These are phyloP conservation scores for Collybia sp. DNA, from an alignment of 768 basidiomycete species.

Conservation along the genomic window DNA sequence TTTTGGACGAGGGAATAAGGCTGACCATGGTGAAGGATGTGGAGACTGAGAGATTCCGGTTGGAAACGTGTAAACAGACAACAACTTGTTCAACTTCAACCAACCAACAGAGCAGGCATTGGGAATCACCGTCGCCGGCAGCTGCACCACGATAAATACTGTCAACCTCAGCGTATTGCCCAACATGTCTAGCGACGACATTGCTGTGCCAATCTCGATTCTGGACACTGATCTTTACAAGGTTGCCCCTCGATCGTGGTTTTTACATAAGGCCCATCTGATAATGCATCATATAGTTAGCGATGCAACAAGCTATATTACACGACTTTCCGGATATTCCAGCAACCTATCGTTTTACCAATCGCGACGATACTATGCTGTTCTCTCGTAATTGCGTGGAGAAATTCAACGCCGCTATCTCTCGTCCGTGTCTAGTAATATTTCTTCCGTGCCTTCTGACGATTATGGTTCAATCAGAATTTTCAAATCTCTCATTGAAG, in stretches of 20 bases:
- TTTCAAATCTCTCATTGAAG: slow-evolving; percentile 59
- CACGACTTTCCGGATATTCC: slow-evolving; percentile 67
- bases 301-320: slow-evolving; percentile 93
- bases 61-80: background rate
- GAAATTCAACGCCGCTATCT: slow-evolving; percentile 47
- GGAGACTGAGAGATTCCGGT: background rate
- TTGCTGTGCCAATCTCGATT: slow-evolving; percentile 47
- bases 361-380: slow-evolving; percentile 58
- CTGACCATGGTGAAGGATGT: slow-evolving; percentile 15
- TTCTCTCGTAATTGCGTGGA: slow-evolving; percentile 70
- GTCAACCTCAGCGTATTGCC: slow-evolving; percentile 4
- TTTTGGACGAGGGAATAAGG: slow-evolving; percentile 3
- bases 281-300: slow-evolving; percentile 45
- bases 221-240: slow-evolving; percentile 96
- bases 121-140: too few relatives aligned
- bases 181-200: slow-evolving; percentile 30
- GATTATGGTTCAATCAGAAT: slow-evolving; percentile 42
- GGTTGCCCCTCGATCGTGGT: slow-evolving; percentile 30
- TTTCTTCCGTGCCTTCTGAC: background rate
- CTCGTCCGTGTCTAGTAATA: slow-evolving; percentile 37
- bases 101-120: too few relatives aligned
- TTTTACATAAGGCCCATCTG: background rate
- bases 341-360: slow-evolving; percentile 78
- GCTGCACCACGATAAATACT: background rate
- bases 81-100: too few relatives aligned